Percentiles rank a stretch among this genome's conserved stretches.
Conservation (phyloP, 1,284 basidiomycete species). For the Apiotrichum brassicae region DNA sequence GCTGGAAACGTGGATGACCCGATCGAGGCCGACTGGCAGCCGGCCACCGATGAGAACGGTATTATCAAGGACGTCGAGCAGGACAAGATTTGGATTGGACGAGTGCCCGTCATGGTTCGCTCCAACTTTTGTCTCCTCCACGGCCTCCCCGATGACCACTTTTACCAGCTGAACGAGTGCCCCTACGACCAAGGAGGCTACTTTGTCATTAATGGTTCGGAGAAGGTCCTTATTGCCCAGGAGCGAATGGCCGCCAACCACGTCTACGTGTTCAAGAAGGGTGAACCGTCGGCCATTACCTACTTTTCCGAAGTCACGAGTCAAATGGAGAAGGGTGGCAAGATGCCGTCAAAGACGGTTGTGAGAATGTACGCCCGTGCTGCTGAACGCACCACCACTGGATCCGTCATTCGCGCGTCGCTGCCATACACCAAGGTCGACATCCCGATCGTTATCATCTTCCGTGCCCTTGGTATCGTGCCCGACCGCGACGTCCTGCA, state of each 20-base stretch:
- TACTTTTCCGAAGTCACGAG: slow-evolving; percentile 96
- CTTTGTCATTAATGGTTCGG: slow-evolving; percentile 99
- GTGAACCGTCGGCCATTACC: slow-evolving; percentile 90
- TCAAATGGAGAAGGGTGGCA: slow-evolving; percentile 96
- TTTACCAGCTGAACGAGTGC: slow-evolving; percentile 92
- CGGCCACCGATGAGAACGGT: slow-evolving; percentile 55
- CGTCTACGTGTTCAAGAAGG: slow-evolving; percentile 98
- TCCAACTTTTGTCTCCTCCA: slow-evolving; percentile 92
- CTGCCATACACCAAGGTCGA: slow-evolving; percentile 98
- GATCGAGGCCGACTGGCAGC: slow-evolving; percentile 72
- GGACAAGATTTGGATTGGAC: slow-evolving; percentile 91
- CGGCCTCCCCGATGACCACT: slow-evolving; percentile 67
- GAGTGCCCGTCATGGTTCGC: slow-evolving; percentile 97
- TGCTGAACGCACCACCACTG: slow-evolving; percentile 48
- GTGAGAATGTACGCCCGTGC: slow-evolving; percentile 93
- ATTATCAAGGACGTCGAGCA: slow-evolving; percentile 60
- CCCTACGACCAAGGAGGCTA: slow-evolving; percentile 96
- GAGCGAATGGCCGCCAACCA: slow-evolving; percentile 99
- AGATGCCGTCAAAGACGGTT: slow-evolving; percentile 96
- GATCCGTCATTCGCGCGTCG: slow-evolving; percentile 93
- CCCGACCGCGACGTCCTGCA: slow-evolving; percentile 96
- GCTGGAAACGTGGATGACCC: slow-evolving; percentile 66
- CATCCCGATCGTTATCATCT: slow-evolving; percentile 98
- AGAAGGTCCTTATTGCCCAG: slow-evolving; percentile 98
- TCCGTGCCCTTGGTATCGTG: slow-evolving; percentile 94